Evolutionary conservation across 768 basidiomycete genomes (phyloP).

Genomic region (Tulasnella calospora): DNA sequence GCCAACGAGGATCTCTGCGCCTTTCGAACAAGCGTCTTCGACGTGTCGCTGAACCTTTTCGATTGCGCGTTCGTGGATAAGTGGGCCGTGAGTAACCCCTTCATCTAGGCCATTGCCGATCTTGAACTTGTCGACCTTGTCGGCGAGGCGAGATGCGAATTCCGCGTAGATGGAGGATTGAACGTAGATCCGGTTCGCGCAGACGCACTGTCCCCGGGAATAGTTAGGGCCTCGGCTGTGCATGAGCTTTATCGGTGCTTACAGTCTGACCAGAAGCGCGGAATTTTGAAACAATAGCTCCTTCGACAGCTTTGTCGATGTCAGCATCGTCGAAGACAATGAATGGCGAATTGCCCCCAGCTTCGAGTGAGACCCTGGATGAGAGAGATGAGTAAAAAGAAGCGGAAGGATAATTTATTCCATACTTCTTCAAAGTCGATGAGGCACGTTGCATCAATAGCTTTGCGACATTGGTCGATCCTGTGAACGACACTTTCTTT

Average conservation of each 20-base stretch:
- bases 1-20: slow-evolving; percentile 87
- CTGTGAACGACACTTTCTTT: slow-evolving; percentile 89
- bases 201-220: slow-evolving; percentile 48
- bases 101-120: slow-evolving; percentile 82
- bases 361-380: slow-evolving; percentile 69
- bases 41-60: slow-evolving; percentile 84
- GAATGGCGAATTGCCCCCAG: slow-evolving; percentile 92
- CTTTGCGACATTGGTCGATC: slow-evolving; percentile 77
- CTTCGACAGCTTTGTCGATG: slow-evolving; percentile 85
- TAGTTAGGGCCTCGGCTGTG: neutral
- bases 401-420: neutral
- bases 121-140: slow-evolving; percentile 76
- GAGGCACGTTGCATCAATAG: slow-evolving; percentile 66
- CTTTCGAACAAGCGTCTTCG: slow-evolving; percentile 76
- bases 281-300: slow-evolving; percentile 74
- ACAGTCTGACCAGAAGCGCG: slow-evolving; percentile 72
- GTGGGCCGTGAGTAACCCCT: slow-evolving; percentile 86
- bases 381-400: neutral
- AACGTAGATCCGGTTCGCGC: slow-evolving; percentile 88
- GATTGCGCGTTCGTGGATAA: slow-evolving; percentile 81
- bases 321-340: slow-evolving; percentile 97
- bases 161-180: slow-evolving; percentile 89
- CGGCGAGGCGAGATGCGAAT: slow-evolving; percentile 81
- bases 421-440: slow-evolving; percentile 76
- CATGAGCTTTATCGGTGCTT: neutral